Percentiles rank a stretch among this genome's conserved stretches.
Conservation (phyloP, 495 filamentous ascomycete genomes). For the Penicillium dipodomyicola region DNA sequence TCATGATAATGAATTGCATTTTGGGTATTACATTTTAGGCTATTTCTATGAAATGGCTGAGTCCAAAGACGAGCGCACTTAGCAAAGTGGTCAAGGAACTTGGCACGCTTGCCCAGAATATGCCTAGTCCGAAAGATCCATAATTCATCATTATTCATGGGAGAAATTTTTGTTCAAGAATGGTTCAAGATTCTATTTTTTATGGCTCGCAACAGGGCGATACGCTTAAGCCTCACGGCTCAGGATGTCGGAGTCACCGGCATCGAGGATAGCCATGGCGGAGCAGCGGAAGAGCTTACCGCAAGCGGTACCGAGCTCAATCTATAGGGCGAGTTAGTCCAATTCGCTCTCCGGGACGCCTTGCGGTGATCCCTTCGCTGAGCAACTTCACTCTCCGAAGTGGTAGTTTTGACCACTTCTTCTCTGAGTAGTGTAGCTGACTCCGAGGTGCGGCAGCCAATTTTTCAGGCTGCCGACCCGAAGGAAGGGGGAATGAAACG, state of each 20-base stretch:
- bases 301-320: conserved; percentile 94
- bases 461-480: conserved; percentile 7
- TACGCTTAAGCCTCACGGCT: conserved; percentile 25
- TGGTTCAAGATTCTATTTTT: conserved; percentile 14
- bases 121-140: conserved; percentile 2
- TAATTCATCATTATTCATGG: conserved; percentile 17
- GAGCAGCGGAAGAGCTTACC: conserved; percentile 83
- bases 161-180: conserved; percentile 6
- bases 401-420: conserved; percentile 25
- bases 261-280: conserved; percentile 94
- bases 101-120: not conserved
- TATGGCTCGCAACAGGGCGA: conserved; percentile 8
- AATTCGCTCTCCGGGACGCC: conserved; percentile 31
- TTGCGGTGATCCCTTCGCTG: conserved; percentile 41
- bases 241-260: conserved; percentile 97
- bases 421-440: conserved; percentile 35
- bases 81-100: not conserved
- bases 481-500: conserved; percentile 37
- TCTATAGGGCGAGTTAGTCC: conserved; percentile 54
- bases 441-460: conserved; percentile 22
- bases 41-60: conserved; percentile 12
- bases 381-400: conserved; percentile 64
- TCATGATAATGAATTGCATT: conserved; percentile 6
- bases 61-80: not conserved
- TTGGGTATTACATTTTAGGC: conserved; percentile 13